phyloP scores from a whole-genome alignment of 2,329 filamentous ascomycete species.

The Xylaria digitata region DNA sequence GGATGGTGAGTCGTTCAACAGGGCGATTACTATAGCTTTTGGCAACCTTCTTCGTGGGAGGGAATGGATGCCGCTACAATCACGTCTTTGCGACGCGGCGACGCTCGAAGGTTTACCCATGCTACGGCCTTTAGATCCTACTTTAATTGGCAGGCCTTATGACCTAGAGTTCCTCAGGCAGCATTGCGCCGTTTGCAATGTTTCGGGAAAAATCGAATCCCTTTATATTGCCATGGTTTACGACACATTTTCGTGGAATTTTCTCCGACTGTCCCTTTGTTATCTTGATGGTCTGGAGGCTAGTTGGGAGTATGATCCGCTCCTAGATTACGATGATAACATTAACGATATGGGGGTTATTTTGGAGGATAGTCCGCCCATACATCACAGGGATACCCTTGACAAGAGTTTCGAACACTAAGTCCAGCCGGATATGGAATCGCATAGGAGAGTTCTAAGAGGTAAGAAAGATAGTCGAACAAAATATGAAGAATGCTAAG shows the following conservation, averaged over 20 bases:
- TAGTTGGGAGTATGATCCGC: slow-evolving; percentile 64
- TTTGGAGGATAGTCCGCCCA: slow-evolving; percentile 54
- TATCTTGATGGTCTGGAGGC: slow-evolving; percentile 65
- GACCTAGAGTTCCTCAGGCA: slow-evolving; percentile 63
- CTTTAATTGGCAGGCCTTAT: slow-evolving; percentile 57
- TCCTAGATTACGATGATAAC: slow-evolving; percentile 59
- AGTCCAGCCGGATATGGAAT: too few relatives aligned
- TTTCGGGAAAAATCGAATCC: slow-evolving; percentile 66
- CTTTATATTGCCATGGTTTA: slow-evolving; percentile 68
- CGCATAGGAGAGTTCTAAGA: too few relatives aligned
- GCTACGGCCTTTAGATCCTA: slow-evolving; percentile 64
- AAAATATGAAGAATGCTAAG: too few relatives aligned
- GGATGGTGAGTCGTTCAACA: slow-evolving; percentile 61
- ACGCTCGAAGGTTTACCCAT: slow-evolving; percentile 67
- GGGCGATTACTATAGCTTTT: slow-evolving; percentile 63
- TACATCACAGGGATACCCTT: too few relatives aligned
- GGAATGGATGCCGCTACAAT: slow-evolving; percentile 68
- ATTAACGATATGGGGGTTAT: slow-evolving; percentile 52
- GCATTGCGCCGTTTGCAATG: slow-evolving; percentile 67
- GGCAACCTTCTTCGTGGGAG: slow-evolving; percentile 61
- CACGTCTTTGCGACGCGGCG: slow-evolving; percentile 67
- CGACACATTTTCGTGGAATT: slow-evolving; percentile 67
- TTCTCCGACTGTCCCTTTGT: slow-evolving; percentile 59
- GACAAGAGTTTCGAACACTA: too few relatives aligned
- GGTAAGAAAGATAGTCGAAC: too few relatives aligned